Percentiles rank a stretch among this genome's conserved stretches.
Evolutionary conservation across 2,329 filamentous ascomycete genomes (phyloP).

Genomic region (Akanthomyces lecanii): DNA sequence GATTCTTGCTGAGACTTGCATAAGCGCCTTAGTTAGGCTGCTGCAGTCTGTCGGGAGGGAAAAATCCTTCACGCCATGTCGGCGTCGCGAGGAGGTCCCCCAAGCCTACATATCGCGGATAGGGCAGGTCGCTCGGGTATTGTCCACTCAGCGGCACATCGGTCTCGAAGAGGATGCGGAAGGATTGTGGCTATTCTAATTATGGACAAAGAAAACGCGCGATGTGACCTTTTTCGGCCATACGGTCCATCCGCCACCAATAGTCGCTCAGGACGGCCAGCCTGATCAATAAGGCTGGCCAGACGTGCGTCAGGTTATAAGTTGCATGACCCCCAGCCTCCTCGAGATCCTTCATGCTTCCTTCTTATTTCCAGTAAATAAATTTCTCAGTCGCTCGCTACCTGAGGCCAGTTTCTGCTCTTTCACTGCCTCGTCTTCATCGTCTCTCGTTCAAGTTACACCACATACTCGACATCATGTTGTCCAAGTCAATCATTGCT

Average conservation of each 20-base stretch:
- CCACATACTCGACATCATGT: conserved; percentile 26
- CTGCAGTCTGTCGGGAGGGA: too few species aligned
- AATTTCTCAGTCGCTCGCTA: neutral
- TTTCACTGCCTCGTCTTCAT: neutral
- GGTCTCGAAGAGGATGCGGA: too few species aligned
- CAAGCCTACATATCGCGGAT: too few species aligned
- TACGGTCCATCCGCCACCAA: neutral
- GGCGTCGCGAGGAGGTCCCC: too few species aligned
- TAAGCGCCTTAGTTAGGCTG: too few species aligned
- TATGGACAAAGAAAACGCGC: neutral
- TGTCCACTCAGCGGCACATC: too few species aligned
- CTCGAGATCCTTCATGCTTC: neutral
- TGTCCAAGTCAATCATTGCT: conserved; percentile 43
- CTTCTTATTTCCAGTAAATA: neutral
- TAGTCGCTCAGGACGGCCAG: neutral
- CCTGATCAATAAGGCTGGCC: neutral
- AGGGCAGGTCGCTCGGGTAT: too few species aligned
- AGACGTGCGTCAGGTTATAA: neutral
- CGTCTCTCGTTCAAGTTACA: neutral
- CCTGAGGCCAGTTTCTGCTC: neutral
- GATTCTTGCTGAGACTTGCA: too few species aligned
- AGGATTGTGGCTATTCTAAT: too few species aligned
- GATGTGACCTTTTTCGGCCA: neutral
- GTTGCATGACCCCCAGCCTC: too few species aligned
- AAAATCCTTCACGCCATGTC: too few species aligned